These are phyloP conservation scores for Herpetospermum pedunculosum DNA, from an alignment of 306 rosid genomes.

Conservation along the genomic window DNA sequence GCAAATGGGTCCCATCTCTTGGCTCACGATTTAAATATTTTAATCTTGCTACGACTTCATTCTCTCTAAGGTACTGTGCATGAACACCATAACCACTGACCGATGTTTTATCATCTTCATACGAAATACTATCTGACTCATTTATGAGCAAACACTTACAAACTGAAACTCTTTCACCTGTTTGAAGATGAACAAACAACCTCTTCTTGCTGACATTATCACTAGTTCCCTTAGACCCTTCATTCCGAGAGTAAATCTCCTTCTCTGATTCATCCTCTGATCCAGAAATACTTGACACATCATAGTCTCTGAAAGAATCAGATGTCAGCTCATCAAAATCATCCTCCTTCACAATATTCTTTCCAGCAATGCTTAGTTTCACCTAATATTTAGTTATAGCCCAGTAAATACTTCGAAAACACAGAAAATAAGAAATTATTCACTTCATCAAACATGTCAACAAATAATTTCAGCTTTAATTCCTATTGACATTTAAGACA, in stretches of 20 bases:
- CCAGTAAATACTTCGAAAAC: conserved; percentile 5
- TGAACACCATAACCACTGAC: not conserved
- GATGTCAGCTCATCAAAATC: conserved; percentile 81
- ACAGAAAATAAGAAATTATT: not conserved
- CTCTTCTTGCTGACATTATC: conserved; percentile 40
- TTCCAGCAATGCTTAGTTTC: conserved; percentile 79
- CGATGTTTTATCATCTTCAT: conserved; percentile 23
- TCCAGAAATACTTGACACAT: conserved; percentile 91
- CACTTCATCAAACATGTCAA: not conserved
- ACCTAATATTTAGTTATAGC: conserved; percentile 39
- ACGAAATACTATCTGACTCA: conserved; percentile 37
- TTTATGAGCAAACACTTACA: conserved; percentile 73
- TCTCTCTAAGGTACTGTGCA: conserved; percentile 15
- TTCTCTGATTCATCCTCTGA: conserved; percentile 70
- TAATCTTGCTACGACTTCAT: conserved; percentile 42
- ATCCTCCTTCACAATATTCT: conserved; percentile 79
- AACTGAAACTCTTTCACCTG: conserved; percentile 59
- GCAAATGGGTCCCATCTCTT: conserved; percentile 46
- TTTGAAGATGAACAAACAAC: conserved; percentile 39
- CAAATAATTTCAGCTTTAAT: not conserved
- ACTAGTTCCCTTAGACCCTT: conserved; percentile 13
- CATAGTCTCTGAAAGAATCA: conserved; percentile 71
- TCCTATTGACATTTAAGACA: not conserved
- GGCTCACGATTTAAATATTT: conserved; percentile 44
- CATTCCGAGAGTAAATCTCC: conserved; percentile 20